These are phyloP conservation scores for Lomentospora prolificans DNA, from an alignment of 2,329 filamentous ascomycete species.

Conservation along the genomic window DNA sequence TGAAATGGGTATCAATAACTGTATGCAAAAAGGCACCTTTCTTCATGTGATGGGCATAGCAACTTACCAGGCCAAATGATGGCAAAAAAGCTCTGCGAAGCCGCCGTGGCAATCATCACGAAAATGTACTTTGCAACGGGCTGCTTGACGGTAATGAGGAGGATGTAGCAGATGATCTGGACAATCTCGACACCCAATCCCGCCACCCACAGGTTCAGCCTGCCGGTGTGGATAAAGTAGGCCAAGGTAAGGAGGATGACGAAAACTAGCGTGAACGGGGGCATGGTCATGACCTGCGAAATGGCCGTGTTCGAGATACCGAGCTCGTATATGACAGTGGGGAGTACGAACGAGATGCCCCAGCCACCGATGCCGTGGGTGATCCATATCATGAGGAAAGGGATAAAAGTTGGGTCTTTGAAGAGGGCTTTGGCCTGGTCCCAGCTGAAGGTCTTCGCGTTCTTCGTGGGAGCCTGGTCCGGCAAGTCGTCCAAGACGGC, in stretches of 20 bases:
- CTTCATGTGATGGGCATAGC: neutral
- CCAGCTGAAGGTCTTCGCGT: constrained; percentile 14
- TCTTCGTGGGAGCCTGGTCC: constrained; percentile 15
- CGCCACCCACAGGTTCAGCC: constrained; percentile 16
- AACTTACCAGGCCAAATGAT: constrained; percentile 25
- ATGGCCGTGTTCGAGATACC: constrained; percentile 18
- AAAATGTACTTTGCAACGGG: constrained; percentile 27
- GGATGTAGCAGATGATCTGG: constrained; percentile 27
- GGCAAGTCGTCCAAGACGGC: constrained; percentile 15
- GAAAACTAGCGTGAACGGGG: constrained; percentile 16
- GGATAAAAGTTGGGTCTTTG: constrained; percentile 15
- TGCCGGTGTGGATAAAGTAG: constrained; percentile 15
- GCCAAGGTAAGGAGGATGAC: constrained; percentile 16
- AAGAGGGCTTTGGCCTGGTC: constrained; percentile 15
- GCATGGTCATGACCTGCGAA: constrained; percentile 20
- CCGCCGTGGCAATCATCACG: constrained; percentile 28
- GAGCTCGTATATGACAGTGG: constrained; percentile 19
- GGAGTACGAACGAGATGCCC: constrained; percentile 18
- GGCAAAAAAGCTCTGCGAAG: constrained; percentile 26
- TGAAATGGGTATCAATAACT: no score
- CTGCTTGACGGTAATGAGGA: constrained; percentile 25
- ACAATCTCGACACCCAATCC: constrained; percentile 20
- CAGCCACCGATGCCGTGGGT: constrained; percentile 19
- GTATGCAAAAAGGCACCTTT: no score
- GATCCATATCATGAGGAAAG: constrained; percentile 18